Evolutionary conservation across 2,329 filamentous ascomycete species (phyloP), one percentile per base, ranked within the genome.

Genomic region (Penicillium digitatum): DNA sequence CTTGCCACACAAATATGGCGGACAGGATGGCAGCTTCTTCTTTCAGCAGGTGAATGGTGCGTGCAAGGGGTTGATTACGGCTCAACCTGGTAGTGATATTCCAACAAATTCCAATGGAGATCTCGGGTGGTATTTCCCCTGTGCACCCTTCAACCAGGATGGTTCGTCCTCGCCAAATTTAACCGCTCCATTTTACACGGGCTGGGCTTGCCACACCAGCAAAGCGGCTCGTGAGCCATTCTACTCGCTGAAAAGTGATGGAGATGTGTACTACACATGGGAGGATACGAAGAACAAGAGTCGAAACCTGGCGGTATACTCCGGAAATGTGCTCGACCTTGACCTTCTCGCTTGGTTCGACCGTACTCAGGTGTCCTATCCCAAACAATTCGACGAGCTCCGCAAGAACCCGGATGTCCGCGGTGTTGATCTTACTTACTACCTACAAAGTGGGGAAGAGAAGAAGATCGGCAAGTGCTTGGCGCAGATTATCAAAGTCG

Each of bases 31-130:
- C 55, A 97, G 92, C 69, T 99, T 99, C 71, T 77, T 99, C 68
- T 99, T 99, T 76, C 94, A 99, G 72, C 95, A 97, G 63, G 94
- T 99, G 72, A 99, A 99, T 66, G 95, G 94, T 45, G 89, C 88
- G 59, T 99, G 94, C 82, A 99, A 97, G 76, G 88, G 82, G 10
- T 75, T 97, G 54, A 96, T 99, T 69, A 95, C 84, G 2, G 63
- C 63, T 0, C 74, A 81, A 8, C 83, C 87, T 1, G 70, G 81
- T 1, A 79, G 79, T 0, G 87, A 90, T 64, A 85, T 99, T 9
- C 90, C 92, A 1, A 88, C 87, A 6, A 87, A 95, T 69, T 75
- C 73, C 26, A 76, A 86, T 49, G 85, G 83, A 7, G 86, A 95
- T 54, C 76, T 99, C 58, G 94, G 87, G 1, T 99, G 94, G 93